Percentiles rank a stretch among this genome's conserved stretches.
Conservation (phyloP, 2,329 filamentous ascomycete genomes). For the Chaetomiaceae sp. region DNA sequence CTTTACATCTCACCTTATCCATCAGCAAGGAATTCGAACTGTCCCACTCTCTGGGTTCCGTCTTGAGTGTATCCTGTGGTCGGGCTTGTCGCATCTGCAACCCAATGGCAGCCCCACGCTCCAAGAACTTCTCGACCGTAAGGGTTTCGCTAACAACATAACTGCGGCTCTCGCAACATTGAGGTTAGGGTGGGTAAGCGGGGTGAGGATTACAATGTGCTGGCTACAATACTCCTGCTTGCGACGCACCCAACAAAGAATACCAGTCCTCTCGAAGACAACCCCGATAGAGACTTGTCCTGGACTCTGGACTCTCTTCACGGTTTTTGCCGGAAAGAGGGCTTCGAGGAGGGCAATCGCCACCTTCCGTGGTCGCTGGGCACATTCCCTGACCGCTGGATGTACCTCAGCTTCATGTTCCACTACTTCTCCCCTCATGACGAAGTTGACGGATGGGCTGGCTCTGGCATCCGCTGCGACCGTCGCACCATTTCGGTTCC, state of each 20-base stretch:
- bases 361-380: slow-evolving; percentile 4
- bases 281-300: background rate
- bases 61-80: background rate
- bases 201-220: no score
- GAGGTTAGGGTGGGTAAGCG: background rate
- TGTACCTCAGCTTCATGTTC: slow-evolving; percentile 6
- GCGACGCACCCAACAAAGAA: slow-evolving; percentile 4
- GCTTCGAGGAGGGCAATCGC: slow-evolving; percentile 1
- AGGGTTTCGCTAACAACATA: background rate
- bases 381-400: slow-evolving; percentile 2
- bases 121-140: background rate
- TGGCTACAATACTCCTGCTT: slow-evolving; percentile 1
- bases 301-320: slow-evolving; percentile 5
- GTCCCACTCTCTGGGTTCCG: background rate
- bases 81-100: background rate
- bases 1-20: background rate
- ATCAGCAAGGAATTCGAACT: background rate
- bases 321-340: slow-evolving; percentile 1
- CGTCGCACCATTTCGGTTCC: background rate
- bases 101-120: background rate
- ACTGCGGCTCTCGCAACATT: background rate
- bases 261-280: background rate
- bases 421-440: background rate
- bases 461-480: slow-evolving; percentile 3
- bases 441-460: background rate